Evolutionary conservation across 306 rosid species (phyloP).

Genomic region (Spatholobus suberectus): DNA sequence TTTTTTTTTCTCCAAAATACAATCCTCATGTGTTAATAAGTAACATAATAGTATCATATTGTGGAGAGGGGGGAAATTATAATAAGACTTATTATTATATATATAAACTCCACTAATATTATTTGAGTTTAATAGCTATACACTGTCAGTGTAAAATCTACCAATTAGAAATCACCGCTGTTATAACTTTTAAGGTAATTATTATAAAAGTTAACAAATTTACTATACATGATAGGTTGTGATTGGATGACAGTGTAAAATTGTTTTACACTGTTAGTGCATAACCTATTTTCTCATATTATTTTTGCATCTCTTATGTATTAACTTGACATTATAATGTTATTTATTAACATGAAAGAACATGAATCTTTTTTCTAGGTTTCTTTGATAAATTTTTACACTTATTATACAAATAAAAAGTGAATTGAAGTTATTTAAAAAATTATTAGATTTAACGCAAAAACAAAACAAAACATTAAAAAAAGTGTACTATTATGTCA

Average conservation of each 20-base stretch:
- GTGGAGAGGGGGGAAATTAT: background rate
- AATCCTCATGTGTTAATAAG: background rate
- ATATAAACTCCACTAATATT: background rate
- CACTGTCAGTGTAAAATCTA: no score
- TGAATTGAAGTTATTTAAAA: background rate
- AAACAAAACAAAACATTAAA: background rate
- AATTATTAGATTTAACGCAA: background rate
- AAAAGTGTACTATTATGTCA: background rate
- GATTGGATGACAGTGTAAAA: no score
- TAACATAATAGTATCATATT: background rate
- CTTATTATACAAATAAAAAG: background rate
- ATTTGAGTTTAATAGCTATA: no score
- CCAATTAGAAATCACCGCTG: no score
- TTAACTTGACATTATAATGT: no score
- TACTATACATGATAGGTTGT: no score
- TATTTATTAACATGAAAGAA: background rate
- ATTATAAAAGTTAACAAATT: no score
- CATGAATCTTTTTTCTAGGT: background rate
- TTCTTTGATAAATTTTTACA: background rate
- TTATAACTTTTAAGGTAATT: no score
- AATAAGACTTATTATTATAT: background rate
- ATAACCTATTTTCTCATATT: no score
- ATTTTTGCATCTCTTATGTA: no score
- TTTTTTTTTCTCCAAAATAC: no score
- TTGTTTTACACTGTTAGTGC: no score